Evolutionary conservation across 805 yeast genomes (phyloP), one percentile per base, ranked within the genome.

Genomic region (Ogataea methanolica): DNA sequence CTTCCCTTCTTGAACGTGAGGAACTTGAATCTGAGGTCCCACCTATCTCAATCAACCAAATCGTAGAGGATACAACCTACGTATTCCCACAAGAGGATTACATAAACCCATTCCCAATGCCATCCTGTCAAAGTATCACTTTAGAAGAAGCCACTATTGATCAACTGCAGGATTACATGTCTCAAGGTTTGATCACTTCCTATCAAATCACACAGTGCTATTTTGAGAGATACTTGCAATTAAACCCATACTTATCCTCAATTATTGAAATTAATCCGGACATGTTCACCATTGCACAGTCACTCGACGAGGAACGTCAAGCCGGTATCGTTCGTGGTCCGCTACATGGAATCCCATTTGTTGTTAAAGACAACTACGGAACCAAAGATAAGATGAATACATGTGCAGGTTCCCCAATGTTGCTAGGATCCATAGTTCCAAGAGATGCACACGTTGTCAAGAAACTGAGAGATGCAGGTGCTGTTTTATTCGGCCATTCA

Each of bases 101-200:
- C 21, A 17, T 29, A 33, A 14, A 21, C 19, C 37, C 37, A 26
- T 48, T 42, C 52, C 60, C 60, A 21, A 58, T 56, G 63, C 42
- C 52, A 6, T 12, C 44, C n/a, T 60, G 63, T 44, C 52, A 54
- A 12, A 62, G 61, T 17, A 52, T 60, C 35, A 58, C 63, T 8
- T 43, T 61, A 19, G 61, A 60, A 43, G 63, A 59, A 42, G 64
- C 64, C n/a, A 59, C 65, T 19, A 61, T 60, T 34, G 63, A 61
- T 45, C 64, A 60, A 45, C 44, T 61, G 26, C 64, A 62, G 44
- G 56, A 52, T 17, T 59, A 60, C 46, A 52, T 60, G 48, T 15
- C 41, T 12, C 29, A 42, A 31, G 65, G 64, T 8, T n/a, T 19
- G 8, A 31, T 62, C 21, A 51, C 60, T 9, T 56, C 62, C 5